These are phyloP conservation scores for Xylaria curta DNA, from an alignment of 495 filamentous ascomycete genomes.

Conservation along the genomic window DNA sequence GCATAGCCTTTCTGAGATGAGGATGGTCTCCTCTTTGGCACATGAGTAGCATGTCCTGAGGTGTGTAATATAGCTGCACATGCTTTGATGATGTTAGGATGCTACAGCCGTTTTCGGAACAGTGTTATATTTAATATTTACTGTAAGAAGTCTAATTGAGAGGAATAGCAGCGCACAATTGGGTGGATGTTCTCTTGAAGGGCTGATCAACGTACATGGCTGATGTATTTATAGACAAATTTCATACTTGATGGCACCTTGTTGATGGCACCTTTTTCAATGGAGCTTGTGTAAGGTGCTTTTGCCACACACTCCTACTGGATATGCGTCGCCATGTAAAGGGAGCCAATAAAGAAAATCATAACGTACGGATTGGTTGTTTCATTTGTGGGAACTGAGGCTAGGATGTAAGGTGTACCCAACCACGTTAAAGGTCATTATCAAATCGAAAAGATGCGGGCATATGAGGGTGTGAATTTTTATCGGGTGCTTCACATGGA, in stretches of 20 bases:
- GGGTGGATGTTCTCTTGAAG: neutral
- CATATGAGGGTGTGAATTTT: constrained; percentile 2
- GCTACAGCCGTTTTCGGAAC: neutral
- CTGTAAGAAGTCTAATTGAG: neutral
- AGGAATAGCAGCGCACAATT: neutral
- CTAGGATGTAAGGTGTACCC: constrained; percentile 17
- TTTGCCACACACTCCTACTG: constrained; percentile 21
- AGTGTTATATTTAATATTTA: neutral
- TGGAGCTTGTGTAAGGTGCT: constrained; percentile 6
- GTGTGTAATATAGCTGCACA: constrained; percentile 54
- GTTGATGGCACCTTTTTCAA: neutral
- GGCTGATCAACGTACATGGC: neutral
- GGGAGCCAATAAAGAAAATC: constrained; percentile 14
- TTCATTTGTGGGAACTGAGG: constrained; percentile 16
- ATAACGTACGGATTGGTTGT: constrained; percentile 22
- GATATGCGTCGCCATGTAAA: constrained; percentile 20
- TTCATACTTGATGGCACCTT: neutral
- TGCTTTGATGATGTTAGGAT: constrained; percentile 32
- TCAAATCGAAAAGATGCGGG: constrained; percentile 12
- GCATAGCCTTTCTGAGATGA: constrained; percentile 52
- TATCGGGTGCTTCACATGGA: constrained; percentile 21
- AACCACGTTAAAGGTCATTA: constrained; percentile 18
- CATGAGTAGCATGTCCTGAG: constrained; percentile 47
- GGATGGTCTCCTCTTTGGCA: constrained; percentile 46
- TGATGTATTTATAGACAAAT: constrained; percentile 20